phyloP scores from a whole-genome alignment of 306 rosid species.

The Rubus idaeus region DNA sequence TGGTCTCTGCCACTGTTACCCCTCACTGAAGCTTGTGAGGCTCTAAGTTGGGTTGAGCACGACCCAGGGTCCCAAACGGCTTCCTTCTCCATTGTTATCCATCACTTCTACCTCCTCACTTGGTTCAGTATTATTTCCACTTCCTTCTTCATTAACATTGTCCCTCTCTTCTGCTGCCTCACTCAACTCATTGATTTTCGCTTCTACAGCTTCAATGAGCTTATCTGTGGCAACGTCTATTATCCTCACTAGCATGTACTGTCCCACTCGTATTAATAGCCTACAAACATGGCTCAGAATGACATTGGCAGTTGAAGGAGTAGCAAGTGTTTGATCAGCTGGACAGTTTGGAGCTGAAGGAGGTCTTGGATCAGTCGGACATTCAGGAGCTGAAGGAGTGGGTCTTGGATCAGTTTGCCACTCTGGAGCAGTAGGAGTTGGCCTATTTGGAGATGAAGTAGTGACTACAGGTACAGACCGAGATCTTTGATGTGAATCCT shows the following conservation, averaged over 20 bases:
- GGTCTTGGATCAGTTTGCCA: background rate
- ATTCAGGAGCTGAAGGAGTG: background rate
- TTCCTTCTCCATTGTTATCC: background rate
- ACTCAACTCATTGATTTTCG: background rate
- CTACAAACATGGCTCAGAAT: background rate
- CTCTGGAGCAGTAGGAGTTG: background rate
- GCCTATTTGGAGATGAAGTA: background rate
- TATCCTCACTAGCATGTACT: background rate
- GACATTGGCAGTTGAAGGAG: background rate
- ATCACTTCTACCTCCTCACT: conserved; percentile 5
- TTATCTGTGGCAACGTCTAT: conserved; percentile 6
- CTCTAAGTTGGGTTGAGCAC: background rate
- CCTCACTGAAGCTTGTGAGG: background rate
- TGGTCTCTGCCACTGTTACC: background rate
- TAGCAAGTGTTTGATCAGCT: background rate
- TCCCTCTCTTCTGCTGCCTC: conserved; percentile 3
- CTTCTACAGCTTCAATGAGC: conserved; percentile 8
- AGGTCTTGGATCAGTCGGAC: background rate
- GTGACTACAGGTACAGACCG: background rate
- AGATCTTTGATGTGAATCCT: background rate
- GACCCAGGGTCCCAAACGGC: background rate
- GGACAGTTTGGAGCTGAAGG: background rate
- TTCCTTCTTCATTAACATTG: background rate
- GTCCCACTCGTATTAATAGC: conserved; percentile 4
- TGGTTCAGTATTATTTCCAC: background rate